Percentiles rank a stretch among this genome's conserved stretches.
Conservation (phyloP, 1,284 basidiomycete species). For the Moniliophthora roreri region DNA sequence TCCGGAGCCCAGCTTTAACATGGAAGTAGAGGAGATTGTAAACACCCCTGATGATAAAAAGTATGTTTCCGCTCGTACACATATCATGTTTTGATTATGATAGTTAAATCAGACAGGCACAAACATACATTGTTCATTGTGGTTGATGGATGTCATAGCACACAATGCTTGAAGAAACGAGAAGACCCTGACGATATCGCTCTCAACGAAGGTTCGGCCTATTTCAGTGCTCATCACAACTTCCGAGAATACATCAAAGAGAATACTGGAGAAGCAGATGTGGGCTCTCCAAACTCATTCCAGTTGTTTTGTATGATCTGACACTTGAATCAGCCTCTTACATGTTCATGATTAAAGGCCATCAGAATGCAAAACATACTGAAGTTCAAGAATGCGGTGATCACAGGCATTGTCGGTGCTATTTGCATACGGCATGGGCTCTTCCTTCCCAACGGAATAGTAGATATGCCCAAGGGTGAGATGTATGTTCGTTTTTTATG, state of each 20-base stretch:
- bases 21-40: slow-evolving; percentile 16
- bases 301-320: no score
- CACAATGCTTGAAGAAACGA: slow-evolving; percentile 24
- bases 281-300: not conserved
- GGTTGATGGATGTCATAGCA: slow-evolving; percentile 27
- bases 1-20: slow-evolving; percentile 28
- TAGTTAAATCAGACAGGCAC: no score
- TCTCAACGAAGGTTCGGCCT: slow-evolving; percentile 24
- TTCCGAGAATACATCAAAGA: not conserved
- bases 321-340: slow-evolving; percentile 17
- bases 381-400: slow-evolving; percentile 26
- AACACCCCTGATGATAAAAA: slow-evolving; percentile 10
- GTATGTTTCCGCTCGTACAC: slow-evolving; percentile 8
- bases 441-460: not conserved
- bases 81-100: not conserved
- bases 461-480: not conserved
- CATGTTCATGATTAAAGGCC: slow-evolving; percentile 24
- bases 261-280: not conserved
- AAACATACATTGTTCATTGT: slow-evolving; percentile 22
- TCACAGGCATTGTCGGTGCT: slow-evolving; percentile 26
- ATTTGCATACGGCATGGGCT: slow-evolving; percentile 18
- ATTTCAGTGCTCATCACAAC: slow-evolving; percentile 16
- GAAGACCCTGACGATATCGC: slow-evolving; percentile 28
- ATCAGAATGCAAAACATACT: slow-evolving; percentile 23
- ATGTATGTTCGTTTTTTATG: not conserved